Evolutionary conservation across 2,329 filamentous ascomycete species (phyloP), one percentile per base, ranked within the genome.

Genomic region (Capronia coronata): DNA sequence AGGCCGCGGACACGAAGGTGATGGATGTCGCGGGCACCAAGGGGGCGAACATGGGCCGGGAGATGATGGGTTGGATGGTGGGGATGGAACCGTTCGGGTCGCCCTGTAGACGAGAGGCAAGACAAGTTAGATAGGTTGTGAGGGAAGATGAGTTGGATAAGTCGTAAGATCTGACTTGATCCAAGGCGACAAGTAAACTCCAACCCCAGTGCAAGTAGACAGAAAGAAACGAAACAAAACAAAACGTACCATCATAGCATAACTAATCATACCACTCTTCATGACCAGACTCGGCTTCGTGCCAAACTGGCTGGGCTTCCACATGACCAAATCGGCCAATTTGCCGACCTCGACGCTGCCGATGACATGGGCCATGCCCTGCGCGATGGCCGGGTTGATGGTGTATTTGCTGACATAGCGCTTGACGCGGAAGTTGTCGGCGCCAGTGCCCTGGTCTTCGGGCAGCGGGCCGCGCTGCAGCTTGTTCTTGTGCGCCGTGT

Each of bases 401-500:
- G 91, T 97, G 68, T 96, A 96, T 72, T 97, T 97, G 71, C 84
- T 88, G 39, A 97, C 76, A 65, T 97, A 97, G 21, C 91, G 72
- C 73, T 94, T 95, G 5, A 94, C 91, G 34, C 91, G 75, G 71
- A 88, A 89, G 67, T 97, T 97, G 64, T 97, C 91, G 0, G 86
- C 87, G 9, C 75, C 84, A 0, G 86, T 84, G 18, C 78, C 87
- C 56, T 84, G 75, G 62, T 97, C 91, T 71, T 94, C 86, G 5
- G 78, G 73, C 22, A 97, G 70, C 1, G 68, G 64, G 0, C 91
- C 91, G 7, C 90, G 79, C 70, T 96, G 89, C 14, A 83, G 65
- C 69, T 94, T 95, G 67, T 97, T 97, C 78, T 96, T 96, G 71
- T 96, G 88, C 0, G 91, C 91, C 2, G 91, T 97, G 69, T 96